A percentile compares a stretch with the other conserved stretches of the same genome.
Evolutionary conservation across 2,329 filamentous ascomycete genomes (phyloP).

Genomic region (Pseudopithomyces chartarum): DNA sequence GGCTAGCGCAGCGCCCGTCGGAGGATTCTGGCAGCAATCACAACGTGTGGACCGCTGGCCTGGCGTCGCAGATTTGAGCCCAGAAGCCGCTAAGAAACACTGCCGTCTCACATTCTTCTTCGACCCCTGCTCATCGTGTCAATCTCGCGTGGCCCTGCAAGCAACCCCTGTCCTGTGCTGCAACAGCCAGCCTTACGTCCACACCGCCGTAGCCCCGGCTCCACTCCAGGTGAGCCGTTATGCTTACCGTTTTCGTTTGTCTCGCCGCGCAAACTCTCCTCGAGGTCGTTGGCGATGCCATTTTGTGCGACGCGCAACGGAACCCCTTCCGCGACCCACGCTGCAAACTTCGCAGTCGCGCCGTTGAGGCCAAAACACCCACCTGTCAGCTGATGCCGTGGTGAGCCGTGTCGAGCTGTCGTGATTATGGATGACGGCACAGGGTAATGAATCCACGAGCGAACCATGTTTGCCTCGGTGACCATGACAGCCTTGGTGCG

Average conservation of each 20-base stretch:
- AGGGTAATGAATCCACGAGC: not conserved
- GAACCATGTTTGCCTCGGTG: slow-evolving; percentile 24
- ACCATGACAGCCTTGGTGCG: slow-evolving; percentile 21
- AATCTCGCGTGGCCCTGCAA: slow-evolving; percentile 46
- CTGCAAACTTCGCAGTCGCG: not conserved
- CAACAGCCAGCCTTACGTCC: slow-evolving; percentile 43
- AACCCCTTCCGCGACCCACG: slow-evolving; percentile 28
- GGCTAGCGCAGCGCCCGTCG: slow-evolving; percentile 21
- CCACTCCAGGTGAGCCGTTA: slow-evolving; percentile 34
- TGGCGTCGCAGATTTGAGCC: slow-evolving; percentile 22
- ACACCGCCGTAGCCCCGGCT: slow-evolving; percentile 35
- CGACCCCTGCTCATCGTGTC: slow-evolving; percentile 37
- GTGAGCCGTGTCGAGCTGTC: not conserved
- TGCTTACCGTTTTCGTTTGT: slow-evolving; percentile 33
- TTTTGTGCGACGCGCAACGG: slow-evolving; percentile 36
- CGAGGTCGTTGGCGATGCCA: slow-evolving; percentile 22
- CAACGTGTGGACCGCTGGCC: slow-evolving; percentile 22
- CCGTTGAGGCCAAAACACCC: slow-evolving; percentile 2
- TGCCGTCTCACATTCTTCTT: slow-evolving; percentile 41
- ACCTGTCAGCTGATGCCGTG: slow-evolving; percentile 34
- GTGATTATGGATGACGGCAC: slow-evolving; percentile 26
- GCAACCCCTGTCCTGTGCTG: slow-evolving; percentile 36
- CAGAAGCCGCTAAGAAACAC: slow-evolving; percentile 43
- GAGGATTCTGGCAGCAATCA: slow-evolving; percentile 39
- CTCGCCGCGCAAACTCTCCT: slow-evolving; percentile 24